Evolutionary conservation across 225 moss, liverwort and hornwort species (phyloP).

Genomic region (Sphagnum tenellum): DNA sequence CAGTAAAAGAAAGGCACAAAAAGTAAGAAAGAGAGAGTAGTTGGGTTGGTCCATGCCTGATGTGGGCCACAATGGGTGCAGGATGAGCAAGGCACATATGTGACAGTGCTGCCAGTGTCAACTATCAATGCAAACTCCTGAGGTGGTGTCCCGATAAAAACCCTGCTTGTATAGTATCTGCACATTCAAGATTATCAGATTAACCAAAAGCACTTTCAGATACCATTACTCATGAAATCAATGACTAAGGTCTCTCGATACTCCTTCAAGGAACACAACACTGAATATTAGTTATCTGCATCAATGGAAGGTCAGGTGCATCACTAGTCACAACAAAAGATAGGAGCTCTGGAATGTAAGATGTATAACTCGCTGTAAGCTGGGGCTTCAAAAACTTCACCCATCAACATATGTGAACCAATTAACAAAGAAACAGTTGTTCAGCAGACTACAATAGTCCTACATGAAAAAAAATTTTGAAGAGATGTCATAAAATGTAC

Average conservation of each 20-base stretch:
- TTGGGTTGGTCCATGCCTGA: constrained; percentile 33
- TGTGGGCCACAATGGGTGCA: constrained; percentile 89
- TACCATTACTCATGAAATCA: constrained; percentile 1
- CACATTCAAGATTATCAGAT: constrained; percentile 3
- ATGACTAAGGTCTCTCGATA: background rate
- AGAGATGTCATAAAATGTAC: too few relatives aligned
- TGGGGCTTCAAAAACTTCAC: too few relatives aligned
- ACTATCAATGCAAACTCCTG: constrained; percentile 89
- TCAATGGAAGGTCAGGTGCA: background rate
- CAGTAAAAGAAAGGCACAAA: background rate
- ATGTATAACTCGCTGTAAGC: background rate
- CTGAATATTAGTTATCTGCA: background rate
- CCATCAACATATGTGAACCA: too few relatives aligned
- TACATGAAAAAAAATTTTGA: too few relatives aligned
- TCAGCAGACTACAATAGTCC: too few relatives aligned
- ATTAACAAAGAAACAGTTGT: too few relatives aligned
- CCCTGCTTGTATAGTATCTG: constrained; percentile 79
- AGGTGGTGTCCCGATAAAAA: constrained; percentile 71
- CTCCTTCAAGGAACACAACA: constrained; percentile 4
- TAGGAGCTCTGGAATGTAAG: background rate
- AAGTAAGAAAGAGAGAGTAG: background rate
- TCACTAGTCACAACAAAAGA: constrained; percentile 8
- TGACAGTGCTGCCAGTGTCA: constrained; percentile 92
- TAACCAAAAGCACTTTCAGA: background rate
- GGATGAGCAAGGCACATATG: constrained; percentile 82